A percentile compares a stretch with the other conserved stretches of the same genome.
Conservation (phyloP, 2,329 filamentous ascomycete genomes). For the Colletotrichum shisoi region DNA sequence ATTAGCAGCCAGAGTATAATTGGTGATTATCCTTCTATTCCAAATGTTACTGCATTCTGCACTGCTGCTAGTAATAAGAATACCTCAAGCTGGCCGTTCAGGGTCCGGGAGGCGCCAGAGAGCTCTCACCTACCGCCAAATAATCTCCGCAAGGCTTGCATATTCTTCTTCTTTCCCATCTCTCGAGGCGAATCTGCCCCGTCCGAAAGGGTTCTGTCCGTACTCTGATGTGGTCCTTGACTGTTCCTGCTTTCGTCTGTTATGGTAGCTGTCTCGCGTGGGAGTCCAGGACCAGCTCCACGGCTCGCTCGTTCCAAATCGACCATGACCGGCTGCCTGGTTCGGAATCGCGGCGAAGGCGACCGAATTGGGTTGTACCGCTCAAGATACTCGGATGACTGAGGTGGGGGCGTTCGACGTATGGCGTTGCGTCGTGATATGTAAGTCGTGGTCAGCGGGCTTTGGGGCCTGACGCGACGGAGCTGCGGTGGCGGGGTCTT, state of each 20-base stretch:
- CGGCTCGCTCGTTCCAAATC: slow-evolving; percentile 20
- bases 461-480: slow-evolving; percentile 17
- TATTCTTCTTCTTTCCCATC: slow-evolving; percentile 21
- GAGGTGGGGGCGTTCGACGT: slow-evolving; percentile 35
- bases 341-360: slow-evolving; percentile 24
- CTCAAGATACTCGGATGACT: slow-evolving; percentile 50
- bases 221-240: neutral
- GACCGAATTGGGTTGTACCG: slow-evolving; percentile 44
- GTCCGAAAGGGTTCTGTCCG: slow-evolving; percentile 10
- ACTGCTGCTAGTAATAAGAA: slow-evolving; percentile 25
- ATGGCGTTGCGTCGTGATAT: slow-evolving; percentile 6
- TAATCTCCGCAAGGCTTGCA: slow-evolving; percentile 27
- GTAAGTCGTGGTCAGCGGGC: slow-evolving; percentile 9
- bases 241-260: neutral
- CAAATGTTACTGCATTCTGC: slow-evolving; percentile 7
- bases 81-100: slow-evolving; percentile 3
- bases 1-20: neutral
- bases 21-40: slow-evolving; percentile 23
- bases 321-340: slow-evolving; percentile 16
- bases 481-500: slow-evolving; percentile 26
- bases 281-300: neutral
- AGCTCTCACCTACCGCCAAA: slow-evolving; percentile 33
- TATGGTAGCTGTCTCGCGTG: neutral
- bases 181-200: slow-evolving; percentile 30
- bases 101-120: neutral